These are phyloP conservation scores for Colletotrichum kahawae DNA, from an alignment of 2,329 filamentous ascomycete genomes.

Conservation along the genomic window DNA sequence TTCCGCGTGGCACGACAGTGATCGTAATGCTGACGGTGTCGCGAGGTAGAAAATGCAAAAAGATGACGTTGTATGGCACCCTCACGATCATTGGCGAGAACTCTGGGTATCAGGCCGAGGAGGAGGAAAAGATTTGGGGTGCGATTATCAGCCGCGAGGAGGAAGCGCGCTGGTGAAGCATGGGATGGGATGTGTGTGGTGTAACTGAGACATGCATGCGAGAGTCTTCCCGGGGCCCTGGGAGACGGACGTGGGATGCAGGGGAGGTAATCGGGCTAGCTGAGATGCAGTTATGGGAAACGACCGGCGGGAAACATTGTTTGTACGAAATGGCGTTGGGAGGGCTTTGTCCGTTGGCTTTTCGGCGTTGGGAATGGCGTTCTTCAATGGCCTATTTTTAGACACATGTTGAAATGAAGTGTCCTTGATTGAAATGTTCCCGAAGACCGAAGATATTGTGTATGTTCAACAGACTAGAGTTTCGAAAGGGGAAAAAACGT, in stretches of 20 bases:
- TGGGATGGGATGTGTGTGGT: not conserved
- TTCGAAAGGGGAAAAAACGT: fast-evolving
- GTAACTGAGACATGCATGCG: not conserved
- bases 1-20: not conserved
- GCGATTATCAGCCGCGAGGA: constrained; percentile 46
- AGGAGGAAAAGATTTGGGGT: constrained; percentile 47
- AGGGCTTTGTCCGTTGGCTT: not conserved
- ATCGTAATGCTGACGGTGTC: not conserved
- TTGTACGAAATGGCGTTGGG: not conserved
- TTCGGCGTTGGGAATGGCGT: not conserved
- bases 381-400: not conserved
- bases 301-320: not conserved
- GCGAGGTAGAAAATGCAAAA: constrained; percentile 41
- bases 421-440: not conserved
- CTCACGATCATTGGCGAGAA: constrained; percentile 50
- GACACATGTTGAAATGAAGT: not conserved
- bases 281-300: not conserved
- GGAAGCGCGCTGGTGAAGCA: constrained; percentile 43
- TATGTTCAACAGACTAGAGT: not conserved
- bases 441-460: fast-evolving
- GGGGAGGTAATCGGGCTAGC: not conserved
- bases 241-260: not conserved
- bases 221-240: not conserved
- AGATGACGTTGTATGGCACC: constrained; percentile 49
- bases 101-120: constrained; percentile 48